Base-by-base conservation (phyloP, 1,284 basidiomycete species). In the Microbotryum saponariae region DNA sequence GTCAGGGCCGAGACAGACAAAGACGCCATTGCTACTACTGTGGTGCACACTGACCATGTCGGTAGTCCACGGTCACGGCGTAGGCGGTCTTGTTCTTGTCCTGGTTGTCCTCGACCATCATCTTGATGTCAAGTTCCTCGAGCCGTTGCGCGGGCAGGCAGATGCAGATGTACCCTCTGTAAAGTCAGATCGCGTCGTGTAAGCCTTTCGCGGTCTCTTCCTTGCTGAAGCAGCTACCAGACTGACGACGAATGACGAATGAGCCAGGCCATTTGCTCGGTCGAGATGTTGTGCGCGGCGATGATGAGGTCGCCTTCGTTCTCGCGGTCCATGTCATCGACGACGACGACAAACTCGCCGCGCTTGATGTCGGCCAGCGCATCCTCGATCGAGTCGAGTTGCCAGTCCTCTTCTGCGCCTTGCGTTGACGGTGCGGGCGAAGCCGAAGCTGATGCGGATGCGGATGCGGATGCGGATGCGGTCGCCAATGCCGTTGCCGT, bases 231-330 rank as follows among this genome's bases (percentile, higher is more conserved):
- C 29, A 60, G 42, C 42, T 51, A 8, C 16, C 16, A 10, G 16
- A 76, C 83, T 62, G 65, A 92, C 92, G 90, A 94, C 0, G 90
- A 91, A 77, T 94, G 87, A 74, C 87, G 86, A 75, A 99, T 92
- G 82, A 99, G 89, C 91, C 91, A 99, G 1, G 96, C 96, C 94
- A 99, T 97, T 72, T 94, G 90, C 77, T 96, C 88, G 0, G 90
- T 90, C 23, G 53, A 56, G 23, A 67, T 45, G 62, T 85, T 82
- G 49, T 80, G 80, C 1, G 84, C 92, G 18, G 92, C 84, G 72
- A 91, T 86, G 73, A 96, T 89, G 63, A 97, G 78, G 76, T 97
- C 92, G 3, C 92, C 92, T 75, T 97, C 92, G 74, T 96, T 97
- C 79, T 97, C 92, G 66, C 93, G 80, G 67, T 81, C 80, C 76